Evolutionary conservation across 306 rosid genomes (phyloP).

Genomic region (Crotalaria pallida): DNA sequence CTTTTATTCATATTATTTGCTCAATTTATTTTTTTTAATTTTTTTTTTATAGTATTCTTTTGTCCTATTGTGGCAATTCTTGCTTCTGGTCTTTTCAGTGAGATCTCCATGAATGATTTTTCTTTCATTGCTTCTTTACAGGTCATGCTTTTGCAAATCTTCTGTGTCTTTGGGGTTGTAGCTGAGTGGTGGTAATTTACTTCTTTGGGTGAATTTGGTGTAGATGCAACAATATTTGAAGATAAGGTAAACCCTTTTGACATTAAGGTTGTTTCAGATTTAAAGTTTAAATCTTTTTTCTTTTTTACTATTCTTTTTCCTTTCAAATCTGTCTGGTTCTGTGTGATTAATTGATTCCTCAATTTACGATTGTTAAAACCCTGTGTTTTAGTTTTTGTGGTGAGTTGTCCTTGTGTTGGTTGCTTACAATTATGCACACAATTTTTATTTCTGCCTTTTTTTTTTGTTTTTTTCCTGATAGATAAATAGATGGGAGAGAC

Average conservation of each 20-base stretch:
- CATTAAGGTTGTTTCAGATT: conserved; percentile 19
- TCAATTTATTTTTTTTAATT: conserved; percentile 24
- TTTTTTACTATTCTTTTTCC: conserved; percentile 4
- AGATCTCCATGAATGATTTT: conserved; percentile 44
- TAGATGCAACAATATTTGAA: conserved; percentile 37
- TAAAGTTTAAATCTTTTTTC: not conserved
- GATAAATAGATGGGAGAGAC: conserved; percentile 63
- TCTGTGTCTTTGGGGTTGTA: conserved; percentile 10
- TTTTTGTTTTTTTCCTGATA: conserved; percentile 17
- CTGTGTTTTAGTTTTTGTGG: conserved; percentile 13
- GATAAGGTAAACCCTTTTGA: conserved; percentile 52
- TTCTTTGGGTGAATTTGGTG: conserved; percentile 54
- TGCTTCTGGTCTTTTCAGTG: conserved; percentile 31
- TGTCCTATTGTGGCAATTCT: conserved; percentile 44
- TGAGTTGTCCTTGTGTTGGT: conserved; percentile 28
- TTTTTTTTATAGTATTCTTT: conserved; percentile 25
- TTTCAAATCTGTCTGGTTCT: conserved; percentile 11
- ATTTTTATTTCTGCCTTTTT: conserved; percentile 4
- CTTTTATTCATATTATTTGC: conserved; percentile 20
- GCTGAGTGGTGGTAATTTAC: conserved; percentile 24
- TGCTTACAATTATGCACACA: conserved; percentile 27
- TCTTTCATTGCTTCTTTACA: conserved; percentile 20
- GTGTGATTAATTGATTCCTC: conserved; percentile 1
- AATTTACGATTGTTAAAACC: conserved; percentile 14
- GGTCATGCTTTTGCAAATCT: conserved; percentile 9